Evolutionary conservation across 1,139 yeast species (phyloP).

Genomic region (Zhuliangozyma blackwelliae): DNA sequence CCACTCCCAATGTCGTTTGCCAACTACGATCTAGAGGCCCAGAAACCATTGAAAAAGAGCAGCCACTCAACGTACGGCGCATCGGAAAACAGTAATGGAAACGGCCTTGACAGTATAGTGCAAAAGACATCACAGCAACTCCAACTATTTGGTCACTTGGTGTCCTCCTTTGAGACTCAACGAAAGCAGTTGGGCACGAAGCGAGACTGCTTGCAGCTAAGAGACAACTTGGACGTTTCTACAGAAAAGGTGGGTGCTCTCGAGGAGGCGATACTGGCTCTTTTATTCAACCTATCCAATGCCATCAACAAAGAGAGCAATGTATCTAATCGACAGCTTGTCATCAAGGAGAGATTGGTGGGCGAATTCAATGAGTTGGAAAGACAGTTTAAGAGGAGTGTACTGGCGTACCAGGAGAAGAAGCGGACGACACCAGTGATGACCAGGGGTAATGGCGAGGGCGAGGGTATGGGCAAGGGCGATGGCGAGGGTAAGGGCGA

Average conservation of each 20-base stretch:
- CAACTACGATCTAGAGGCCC: constrained; percentile 55
- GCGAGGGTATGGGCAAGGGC: constrained; percentile 15
- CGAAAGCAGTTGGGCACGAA: constrained; percentile 51
- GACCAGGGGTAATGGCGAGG: constrained; percentile 13
- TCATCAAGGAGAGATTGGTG: constrained; percentile 37
- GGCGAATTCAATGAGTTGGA: constrained; percentile 37
- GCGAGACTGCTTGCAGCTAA: constrained; percentile 42
- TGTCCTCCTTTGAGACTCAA: constrained; percentile 46
- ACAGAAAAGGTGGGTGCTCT: constrained; percentile 23
- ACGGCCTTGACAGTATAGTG: constrained; percentile 32
- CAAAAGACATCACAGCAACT: constrained; percentile 37
- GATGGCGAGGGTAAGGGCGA: constrained; percentile 10
- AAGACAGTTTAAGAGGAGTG: constrained; percentile 28
- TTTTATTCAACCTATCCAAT: constrained; percentile 28
- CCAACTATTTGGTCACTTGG: constrained; percentile 47
- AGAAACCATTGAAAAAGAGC: constrained; percentile 19
- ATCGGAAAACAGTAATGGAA: constrained; percentile 4
- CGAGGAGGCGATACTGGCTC: constrained; percentile 30
- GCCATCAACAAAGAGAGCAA: constrained; percentile 24
- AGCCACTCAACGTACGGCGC: background rate
- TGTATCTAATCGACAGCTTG: constrained; percentile 32
- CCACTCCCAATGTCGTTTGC: constrained; percentile 52
- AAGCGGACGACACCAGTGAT: constrained; percentile 23
- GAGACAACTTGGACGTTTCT: constrained; percentile 36
- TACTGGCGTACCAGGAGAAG: constrained; percentile 29